Evolutionary conservation across 164 flowering plant species (phyloP).

Genomic region (Cinnamomum chago): DNA sequence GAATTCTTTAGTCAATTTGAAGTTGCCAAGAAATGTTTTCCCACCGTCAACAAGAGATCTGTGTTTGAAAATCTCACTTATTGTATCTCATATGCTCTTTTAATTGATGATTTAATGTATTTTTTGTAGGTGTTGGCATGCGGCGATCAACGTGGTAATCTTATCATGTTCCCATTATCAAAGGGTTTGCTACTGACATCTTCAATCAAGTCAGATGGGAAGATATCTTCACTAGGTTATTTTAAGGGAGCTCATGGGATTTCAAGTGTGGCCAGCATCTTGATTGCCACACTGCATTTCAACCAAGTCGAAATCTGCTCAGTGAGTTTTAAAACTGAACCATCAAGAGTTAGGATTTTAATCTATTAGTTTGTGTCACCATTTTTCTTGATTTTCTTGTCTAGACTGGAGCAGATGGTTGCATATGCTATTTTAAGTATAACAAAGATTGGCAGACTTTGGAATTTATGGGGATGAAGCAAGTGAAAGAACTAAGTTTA

Average conservation of each 20-base stretch:
- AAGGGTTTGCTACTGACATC: constrained; percentile 28
- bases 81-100: not conserved
- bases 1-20: not conserved
- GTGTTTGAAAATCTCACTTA: not conserved
- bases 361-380: not conserved
- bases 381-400: constrained; percentile 8
- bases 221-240: constrained; percentile 47
- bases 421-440: constrained; percentile 75
- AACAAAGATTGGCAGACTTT: constrained; percentile 32
- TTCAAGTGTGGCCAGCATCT: constrained; percentile 69
- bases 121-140: constrained; percentile 70
- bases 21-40: not conserved
- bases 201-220: constrained; percentile 28
- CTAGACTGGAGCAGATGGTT: constrained; percentile 99
- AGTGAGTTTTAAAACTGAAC: constrained; percentile 37
- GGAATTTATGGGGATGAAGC: constrained; percentile 87
- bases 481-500: constrained; percentile 81
- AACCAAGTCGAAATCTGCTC: constrained; percentile 58
- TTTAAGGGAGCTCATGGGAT: constrained; percentile 99
- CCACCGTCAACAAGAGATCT: not conserved
- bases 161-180: constrained; percentile 57
- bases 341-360: not conserved
- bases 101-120: not conserved
- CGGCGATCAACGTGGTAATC: constrained; percentile 95
- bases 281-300: constrained; percentile 27